Conservation (phyloP, 78 protist genomes). For the Isochrysis galbana region DNA sequence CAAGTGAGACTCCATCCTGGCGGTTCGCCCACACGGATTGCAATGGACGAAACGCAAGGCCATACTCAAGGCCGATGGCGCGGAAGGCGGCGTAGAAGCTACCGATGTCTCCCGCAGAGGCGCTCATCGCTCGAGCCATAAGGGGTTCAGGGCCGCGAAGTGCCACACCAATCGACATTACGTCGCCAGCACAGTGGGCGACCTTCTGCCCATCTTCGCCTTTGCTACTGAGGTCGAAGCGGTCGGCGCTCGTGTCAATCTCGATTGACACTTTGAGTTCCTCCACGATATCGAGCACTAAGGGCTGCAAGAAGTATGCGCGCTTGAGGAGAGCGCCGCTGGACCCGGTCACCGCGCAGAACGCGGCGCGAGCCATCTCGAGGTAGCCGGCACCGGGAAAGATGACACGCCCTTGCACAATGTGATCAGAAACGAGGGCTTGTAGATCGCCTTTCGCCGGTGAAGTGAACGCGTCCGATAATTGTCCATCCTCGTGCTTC, state of each 20-base stretch:
- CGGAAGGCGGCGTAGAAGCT: not conserved
- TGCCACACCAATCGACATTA: not conserved
- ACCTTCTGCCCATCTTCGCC: not conserved
- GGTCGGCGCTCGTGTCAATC: not conserved
- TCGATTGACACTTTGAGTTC: not conserved
- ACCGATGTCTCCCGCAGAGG: not conserved
- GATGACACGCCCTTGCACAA: not conserved
- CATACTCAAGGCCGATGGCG: not conserved
- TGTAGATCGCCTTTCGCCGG: not conserved
- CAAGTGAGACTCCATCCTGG: not conserved
- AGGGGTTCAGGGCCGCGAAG: not conserved
- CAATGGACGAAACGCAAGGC: not conserved
- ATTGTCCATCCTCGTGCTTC: not conserved
- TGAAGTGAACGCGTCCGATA: not conserved
- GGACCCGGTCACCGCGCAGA: not conserved
- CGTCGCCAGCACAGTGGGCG: not conserved
- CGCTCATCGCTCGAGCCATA: not conserved
- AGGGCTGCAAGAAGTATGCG: not conserved
- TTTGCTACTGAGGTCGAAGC: not conserved
- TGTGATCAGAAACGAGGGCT: not conserved
- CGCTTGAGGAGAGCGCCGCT: not conserved
- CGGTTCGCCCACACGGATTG: not conserved
- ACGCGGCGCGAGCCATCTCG: slow-evolving; percentile 13
- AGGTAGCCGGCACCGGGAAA: not conserved
- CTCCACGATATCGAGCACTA: not conserved